phyloP scores from a whole-genome alignment of 2,329 filamentous ascomycete genomes.

The Pseudogymnoascus destructans region DNA sequence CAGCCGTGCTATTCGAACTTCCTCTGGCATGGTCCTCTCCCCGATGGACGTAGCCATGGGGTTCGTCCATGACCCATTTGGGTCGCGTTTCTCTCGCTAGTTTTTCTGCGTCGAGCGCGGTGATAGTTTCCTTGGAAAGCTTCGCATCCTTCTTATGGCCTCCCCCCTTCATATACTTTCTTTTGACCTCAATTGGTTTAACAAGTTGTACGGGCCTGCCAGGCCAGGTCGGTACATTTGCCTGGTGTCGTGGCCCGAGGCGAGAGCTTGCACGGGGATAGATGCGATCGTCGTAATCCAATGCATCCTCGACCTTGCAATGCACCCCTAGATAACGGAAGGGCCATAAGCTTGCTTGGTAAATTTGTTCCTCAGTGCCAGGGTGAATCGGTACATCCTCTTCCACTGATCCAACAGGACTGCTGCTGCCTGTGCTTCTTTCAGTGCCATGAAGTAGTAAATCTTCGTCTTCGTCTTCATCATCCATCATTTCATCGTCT shows the following conservation, averaged over 20 bases:
- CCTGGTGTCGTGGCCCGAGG: constrained; percentile 82
- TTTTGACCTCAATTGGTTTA: constrained; percentile 77
- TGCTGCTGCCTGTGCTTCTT: constrained; percentile 46
- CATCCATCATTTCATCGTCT: constrained; percentile 49
- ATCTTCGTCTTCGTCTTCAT: constrained; percentile 69
- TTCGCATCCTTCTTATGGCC: constrained; percentile 64
- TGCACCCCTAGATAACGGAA: constrained; percentile 94
- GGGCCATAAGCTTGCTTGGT: constrained; percentile 88
- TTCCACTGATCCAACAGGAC: constrained; percentile 43
- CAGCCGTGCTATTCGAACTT: constrained; percentile 62
- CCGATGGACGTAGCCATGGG: constrained; percentile 68
- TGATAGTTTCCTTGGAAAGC: constrained; percentile 64
- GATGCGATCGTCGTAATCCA: constrained; percentile 95
- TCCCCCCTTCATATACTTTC: constrained; percentile 48
- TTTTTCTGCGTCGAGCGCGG: constrained; percentile 71
- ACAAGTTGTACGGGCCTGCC: constrained; percentile 81
- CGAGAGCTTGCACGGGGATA: constrained; percentile 92
- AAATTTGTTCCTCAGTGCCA: constrained; percentile 73
- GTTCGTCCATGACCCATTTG: constrained; percentile 89
- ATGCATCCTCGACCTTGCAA: constrained; percentile 84
- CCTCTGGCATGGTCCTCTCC: constrained; percentile 63
- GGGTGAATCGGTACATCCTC: constrained; percentile 42
- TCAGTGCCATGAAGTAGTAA: constrained; percentile 36
- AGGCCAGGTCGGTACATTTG: constrained; percentile 71
- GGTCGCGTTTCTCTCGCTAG: constrained; percentile 67